These are phyloP conservation scores for Alloteropsis semialata DNA, from an alignment of 176 grass and related monocot species.

Conservation along the genomic window DNA sequence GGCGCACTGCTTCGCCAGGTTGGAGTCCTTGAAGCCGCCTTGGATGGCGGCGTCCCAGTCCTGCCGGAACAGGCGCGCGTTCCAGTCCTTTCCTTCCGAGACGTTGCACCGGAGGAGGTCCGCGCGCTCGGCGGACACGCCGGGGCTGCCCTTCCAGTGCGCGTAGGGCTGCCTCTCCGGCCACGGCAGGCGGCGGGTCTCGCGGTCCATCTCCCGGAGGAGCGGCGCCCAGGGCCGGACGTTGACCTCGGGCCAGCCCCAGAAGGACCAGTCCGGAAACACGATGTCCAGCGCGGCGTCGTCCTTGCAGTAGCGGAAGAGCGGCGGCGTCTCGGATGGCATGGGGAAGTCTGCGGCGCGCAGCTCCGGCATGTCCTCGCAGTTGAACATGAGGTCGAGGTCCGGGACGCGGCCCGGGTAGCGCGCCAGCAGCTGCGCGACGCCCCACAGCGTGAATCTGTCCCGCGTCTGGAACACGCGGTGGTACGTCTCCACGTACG, in stretches of 20 bases:
- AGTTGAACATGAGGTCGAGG: background rate
- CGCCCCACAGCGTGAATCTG: background rate
- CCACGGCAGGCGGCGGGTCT: background rate
- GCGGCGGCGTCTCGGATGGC: background rate
- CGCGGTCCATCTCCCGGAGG: background rate
- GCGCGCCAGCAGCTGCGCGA: background rate
- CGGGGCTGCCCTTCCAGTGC: background rate
- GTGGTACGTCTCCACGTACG: background rate
- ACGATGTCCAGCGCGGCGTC: background rate
- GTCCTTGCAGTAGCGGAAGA: background rate
- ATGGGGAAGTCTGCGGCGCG: background rate
- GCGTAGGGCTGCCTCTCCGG: background rate
- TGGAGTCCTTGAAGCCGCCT: background rate
- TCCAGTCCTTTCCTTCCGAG: background rate
- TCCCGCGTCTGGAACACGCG: background rate
- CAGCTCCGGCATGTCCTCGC: background rate
- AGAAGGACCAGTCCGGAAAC: background rate
- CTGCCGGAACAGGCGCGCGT: background rate
- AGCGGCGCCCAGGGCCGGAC: background rate
- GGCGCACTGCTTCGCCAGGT: background rate
- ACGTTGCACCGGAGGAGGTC: background rate
- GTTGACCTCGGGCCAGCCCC: background rate
- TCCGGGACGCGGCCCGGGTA: background rate
- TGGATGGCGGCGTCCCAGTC: background rate
- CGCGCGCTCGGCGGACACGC: background rate